Evolutionary conservation across 805 yeast genomes (phyloP), one percentile per base, ranked within the genome.

Genomic region (Metschnikowia rubicola): DNA sequence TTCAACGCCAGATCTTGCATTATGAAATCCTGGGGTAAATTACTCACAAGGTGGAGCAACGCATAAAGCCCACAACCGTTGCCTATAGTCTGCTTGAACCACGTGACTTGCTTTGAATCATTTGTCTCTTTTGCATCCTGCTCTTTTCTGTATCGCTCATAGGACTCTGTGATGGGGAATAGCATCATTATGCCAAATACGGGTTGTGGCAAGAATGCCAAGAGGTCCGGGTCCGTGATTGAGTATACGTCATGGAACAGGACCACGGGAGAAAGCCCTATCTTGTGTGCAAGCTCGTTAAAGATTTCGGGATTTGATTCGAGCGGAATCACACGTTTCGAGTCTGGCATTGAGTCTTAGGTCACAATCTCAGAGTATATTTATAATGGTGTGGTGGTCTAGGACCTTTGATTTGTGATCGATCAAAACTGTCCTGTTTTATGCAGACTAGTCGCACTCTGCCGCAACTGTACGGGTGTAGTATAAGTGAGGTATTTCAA

Each of bases 61-160:
- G 96, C 98, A 65, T 86, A 88, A 30, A 95, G 76, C 5, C 99
- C 99, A 69, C 99, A 92, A 0, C 96, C 95, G 62, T 92, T 92
- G 52, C 79, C 80, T 13, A 94, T 80, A 0, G 90, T 82, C 60
- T 92, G 99, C 55, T 80, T 81, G 57, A 83, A 80, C 97, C 98
- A 94, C n/a, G 75, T 54, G 12, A 82, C 70, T 10, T 65, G 58
- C 7, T 57, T 67, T 6, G 61, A 53, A 17, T 56, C 47, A 40
- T 71, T 72, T 37, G 65, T 63, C 10, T 58, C 44, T 30, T 56
- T 56, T 4, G 36, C 48, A 47, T 80, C 84, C 37, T 72, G 76
- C 12, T 54, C 51, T 19, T 56, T 42, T 39, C 84, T 69, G 46
- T 79, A 72, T 12, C 57, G 49, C 54, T 88, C 94, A 60, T 83